Base-by-base conservation (phyloP, 2,329 filamentous ascomycete species). In the Gremmenia infestans region DNA sequence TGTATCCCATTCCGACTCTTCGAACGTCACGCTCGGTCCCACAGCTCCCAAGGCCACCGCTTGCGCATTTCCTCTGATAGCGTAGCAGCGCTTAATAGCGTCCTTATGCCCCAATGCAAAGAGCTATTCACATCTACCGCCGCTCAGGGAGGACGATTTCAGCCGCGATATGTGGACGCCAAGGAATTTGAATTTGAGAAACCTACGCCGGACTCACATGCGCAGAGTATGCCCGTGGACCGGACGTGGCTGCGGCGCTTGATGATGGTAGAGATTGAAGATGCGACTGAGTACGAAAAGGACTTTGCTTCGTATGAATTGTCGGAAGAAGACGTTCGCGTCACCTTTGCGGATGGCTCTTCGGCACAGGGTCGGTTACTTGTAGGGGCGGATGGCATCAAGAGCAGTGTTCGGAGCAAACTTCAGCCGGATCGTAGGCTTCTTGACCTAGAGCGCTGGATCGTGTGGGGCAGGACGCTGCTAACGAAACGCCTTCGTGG, bases 341-440 rank as follows among this genome's bases (percentile, higher is more conserved):
- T 63, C 12, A 59, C 50, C 15, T 70, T 71, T 53, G 53, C 54
- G 9, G 68, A 70, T 59, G 68, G 67, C 43, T 68, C 64, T 28
- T 42, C 49, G 17, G 67, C 39, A 47, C 37, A 32, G 22, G 69
- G 68, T 32, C 56, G 52, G 52, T 42, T 70, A 2, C 63, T 71
- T 40, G 63, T 70, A 12, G 68, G 68, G n/a, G 68, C 68, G 14
- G 68, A 71, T 49, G 68, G 69, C 17, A 53, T 70, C 50, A 63
- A 52, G 50, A 70, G 67, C 56, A 62, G 63, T 17, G 67, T 70
- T 53, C 68, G 69, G 17, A 64, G 58, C 53, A 67, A 68, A 46
- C 59, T 71, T 7, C 69, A 68, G 52, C 67, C 68, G 37, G 45
- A 63, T 37, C 67, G 67, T 40, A 67, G 58, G 48, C 59, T 69